Evolutionary conservation across 2,329 filamentous ascomycete species (phyloP).

Genomic region (Ophiostoma sp.): DNA sequence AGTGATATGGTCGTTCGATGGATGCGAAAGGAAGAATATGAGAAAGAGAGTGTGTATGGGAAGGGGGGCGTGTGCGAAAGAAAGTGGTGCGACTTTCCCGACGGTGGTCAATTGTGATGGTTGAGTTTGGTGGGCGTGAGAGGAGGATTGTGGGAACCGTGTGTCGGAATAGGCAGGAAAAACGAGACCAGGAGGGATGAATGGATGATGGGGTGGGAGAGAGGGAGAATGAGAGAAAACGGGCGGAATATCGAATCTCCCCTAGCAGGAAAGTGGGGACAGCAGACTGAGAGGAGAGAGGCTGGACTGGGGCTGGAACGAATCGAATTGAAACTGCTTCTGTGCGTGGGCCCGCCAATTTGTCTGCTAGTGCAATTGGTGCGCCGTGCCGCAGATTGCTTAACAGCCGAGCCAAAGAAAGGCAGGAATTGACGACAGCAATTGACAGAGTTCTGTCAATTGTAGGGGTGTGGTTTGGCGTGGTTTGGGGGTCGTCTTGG

Average conservation of each 20-base stretch:
- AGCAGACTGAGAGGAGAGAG: background rate
- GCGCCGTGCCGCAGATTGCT: background rate
- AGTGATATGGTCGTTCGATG: background rate
- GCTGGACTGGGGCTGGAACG: background rate
- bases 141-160: conserved; percentile 4
- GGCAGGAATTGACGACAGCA: background rate
- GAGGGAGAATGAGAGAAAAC: background rate
- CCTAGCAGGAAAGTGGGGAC: background rate
- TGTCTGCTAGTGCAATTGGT: background rate
- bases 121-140: background rate
- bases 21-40: background rate
- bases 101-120: background rate
- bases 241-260: background rate
- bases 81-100: conserved; percentile 25
- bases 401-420: background rate
- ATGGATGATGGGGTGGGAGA: background rate
- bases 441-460: background rate
- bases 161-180: conserved; percentile 7
- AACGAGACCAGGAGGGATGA: background rate
- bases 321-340: background rate
- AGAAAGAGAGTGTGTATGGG: background rate
- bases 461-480: background rate
- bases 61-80: conserved; percentile 21
- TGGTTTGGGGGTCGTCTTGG: background rate
- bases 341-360: background rate